These are phyloP conservation scores for Aspergillus sp. DNA, from an alignment of 2,329 filamentous ascomycete genomes.

Conservation along the genomic window DNA sequence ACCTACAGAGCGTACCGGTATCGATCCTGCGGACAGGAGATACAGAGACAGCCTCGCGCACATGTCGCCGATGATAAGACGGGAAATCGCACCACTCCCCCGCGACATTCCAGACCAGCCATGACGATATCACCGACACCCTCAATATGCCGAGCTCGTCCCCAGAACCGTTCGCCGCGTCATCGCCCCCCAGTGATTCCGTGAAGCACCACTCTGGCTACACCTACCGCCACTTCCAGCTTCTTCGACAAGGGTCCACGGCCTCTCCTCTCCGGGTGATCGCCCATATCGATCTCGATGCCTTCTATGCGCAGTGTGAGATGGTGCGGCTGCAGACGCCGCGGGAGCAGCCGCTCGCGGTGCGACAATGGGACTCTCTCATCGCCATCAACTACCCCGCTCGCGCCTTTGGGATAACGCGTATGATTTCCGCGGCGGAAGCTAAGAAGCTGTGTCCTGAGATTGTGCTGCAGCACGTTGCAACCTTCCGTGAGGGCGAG, in stretches of 20 bases:
- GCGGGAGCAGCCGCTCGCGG: conserved; percentile 78
- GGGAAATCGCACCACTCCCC: too few species aligned
- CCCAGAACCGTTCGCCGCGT: conserved; percentile 22
- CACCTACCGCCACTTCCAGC: conserved; percentile 78
- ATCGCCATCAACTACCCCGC: conserved; percentile 97
- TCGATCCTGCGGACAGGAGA: too few species aligned
- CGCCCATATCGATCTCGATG: conserved; percentile 92
- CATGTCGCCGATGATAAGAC: too few species aligned
- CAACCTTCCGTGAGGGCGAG: conserved; percentile 90
- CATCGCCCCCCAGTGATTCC: conserved; percentile 47
- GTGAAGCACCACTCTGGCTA: conserved; percentile 62
- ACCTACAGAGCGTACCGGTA: too few species aligned
- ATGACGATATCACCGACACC: conserved; percentile 14
- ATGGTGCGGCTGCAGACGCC: conserved; percentile 77
- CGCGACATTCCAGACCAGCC: background rate
- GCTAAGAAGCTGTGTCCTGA: conserved; percentile 84
- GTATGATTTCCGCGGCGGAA: conserved; percentile 76
- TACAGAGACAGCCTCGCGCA: too few species aligned
- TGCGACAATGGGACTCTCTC: conserved; percentile 92
- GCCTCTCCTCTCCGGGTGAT: conserved; percentile 80
- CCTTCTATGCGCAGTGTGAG: conserved; percentile 96
- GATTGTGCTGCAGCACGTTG: conserved; percentile 86
- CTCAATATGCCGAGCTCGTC: conserved; percentile 69
- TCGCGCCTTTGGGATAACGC: conserved; percentile 72
- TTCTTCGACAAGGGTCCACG: conserved; percentile 69